Evolutionary conservation across 2,329 filamentous ascomycete species (phyloP), one percentile per base, ranked within the genome.

Genomic region (Lachnellula cervina): DNA sequence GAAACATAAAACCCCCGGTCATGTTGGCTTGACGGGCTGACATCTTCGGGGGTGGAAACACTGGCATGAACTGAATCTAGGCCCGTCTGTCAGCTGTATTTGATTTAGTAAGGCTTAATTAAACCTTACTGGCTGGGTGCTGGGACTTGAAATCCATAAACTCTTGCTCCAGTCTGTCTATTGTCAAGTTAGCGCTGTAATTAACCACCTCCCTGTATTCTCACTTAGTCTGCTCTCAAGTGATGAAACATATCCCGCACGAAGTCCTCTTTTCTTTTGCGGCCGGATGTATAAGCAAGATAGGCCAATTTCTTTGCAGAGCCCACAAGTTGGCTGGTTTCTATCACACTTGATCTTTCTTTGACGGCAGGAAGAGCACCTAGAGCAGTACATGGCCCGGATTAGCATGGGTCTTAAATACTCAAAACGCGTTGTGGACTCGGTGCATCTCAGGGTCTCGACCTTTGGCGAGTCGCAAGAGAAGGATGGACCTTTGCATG

Each of bases 181-280:
- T 17, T 44, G 19, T 19, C 11, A 4, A 23, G 5, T 44, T 19
- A 44, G 42, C 19, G 42, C n/a, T 25, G 11, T 21, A 23, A 3
- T 3, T 2, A 19, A 44, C 2, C 6, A 19, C 42, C 25, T 19
- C 11, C 42, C 19, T 47, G 19, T 7, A n/a, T 23, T 23, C n/a
- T 49, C 47, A 72, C 71, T 64, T 51, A 73, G 59, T 28, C 72
- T 62, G 51, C 65, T 63, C 58, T 74, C 72, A 11, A 73, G 58
- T 35, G 68, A 61, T 13, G 70, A 68, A 5, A 74, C 71, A 60
- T 73, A 74, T n/a, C 72, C 72, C 21, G 72, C 67, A 11, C 67
- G 59, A 9, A 69, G 58, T 14, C 67, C 67, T 16, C 62, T 60
- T 57, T 69, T 69, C 54, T 62, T 65, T 23, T 63, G 57, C 28